Conservation (phyloP, 2,329 filamentous ascomycete genomes). For the Celoporthe dispersa region DNA sequence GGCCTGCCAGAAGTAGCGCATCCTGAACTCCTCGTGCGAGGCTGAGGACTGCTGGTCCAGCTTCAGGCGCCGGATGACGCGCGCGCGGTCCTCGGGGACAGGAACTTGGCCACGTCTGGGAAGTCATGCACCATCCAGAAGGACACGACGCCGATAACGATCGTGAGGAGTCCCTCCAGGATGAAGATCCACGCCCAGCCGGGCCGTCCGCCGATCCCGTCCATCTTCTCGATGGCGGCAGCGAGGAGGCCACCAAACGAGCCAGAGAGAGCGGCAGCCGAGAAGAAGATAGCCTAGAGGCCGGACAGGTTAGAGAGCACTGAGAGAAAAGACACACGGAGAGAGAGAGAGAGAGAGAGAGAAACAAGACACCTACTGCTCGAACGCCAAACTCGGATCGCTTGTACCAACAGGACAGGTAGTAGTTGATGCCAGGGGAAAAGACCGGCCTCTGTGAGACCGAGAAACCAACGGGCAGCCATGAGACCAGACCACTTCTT, state of each 20-base stretch:
- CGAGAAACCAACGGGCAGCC: conserved; percentile 72
- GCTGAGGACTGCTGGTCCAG: conserved; percentile 70
- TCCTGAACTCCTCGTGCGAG: conserved; percentile 71
- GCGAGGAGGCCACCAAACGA: conserved; percentile 74
- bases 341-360: background rate
- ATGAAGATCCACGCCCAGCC: conserved; percentile 69
- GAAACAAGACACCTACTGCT: conserved; percentile 38
- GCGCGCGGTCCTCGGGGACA: conserved; percentile 68
- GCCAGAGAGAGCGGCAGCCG: conserved; percentile 75
- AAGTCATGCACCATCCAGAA: conserved; percentile 82
- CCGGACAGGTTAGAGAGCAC: background rate
- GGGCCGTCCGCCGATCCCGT: conserved; percentile 55
- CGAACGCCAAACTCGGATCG: conserved; percentile 75
- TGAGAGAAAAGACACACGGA: background rate
- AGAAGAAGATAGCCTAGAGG: conserved; percentile 72
- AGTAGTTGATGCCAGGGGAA: conserved; percentile 73
- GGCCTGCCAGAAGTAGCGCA: conserved; percentile 71
- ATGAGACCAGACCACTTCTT: conserved; percentile 67
- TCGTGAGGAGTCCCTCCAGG: conserved; percentile 69
- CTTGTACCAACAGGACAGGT: conserved; percentile 80
- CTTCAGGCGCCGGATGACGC: conserved; percentile 70
- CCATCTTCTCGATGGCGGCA: conserved; percentile 70
- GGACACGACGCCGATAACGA: conserved; percentile 65
- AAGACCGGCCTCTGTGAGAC: conserved; percentile 74
- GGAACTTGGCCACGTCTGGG: conserved; percentile 72